Evolutionary conservation across 2,329 filamentous ascomycete genomes (phyloP).

Genomic region (Beauveria scarabaeidicola): DNA sequence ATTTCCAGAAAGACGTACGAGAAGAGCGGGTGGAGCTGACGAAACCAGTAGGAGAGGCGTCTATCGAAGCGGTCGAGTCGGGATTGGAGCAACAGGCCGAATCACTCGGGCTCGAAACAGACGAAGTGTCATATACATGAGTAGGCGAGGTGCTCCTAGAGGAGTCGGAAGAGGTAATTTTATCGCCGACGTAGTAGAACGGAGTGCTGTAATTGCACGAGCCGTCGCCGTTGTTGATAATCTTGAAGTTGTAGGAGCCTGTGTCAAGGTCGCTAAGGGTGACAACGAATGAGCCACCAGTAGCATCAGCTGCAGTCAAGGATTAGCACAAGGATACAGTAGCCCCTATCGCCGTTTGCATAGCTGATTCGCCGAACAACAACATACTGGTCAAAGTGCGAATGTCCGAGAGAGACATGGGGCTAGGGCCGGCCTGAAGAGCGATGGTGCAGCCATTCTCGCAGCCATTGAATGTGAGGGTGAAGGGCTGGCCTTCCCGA

Average conservation of each 20-base stretch:
- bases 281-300: slow-evolving; percentile 19
- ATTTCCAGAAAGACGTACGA: not conserved
- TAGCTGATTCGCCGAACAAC: not conserved
- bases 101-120: not conserved
- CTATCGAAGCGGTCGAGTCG: not conserved
- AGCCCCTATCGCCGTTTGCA: not conserved
- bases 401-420: slow-evolving; percentile 22
- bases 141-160: slow-evolving; percentile 1
- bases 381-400: slow-evolving; percentile 25
- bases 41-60: not conserved
- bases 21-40: not conserved
- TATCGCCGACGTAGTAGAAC: slow-evolving; percentile 23
- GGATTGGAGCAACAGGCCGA: not conserved
- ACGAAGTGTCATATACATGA: not conserved
- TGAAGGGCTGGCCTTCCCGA: slow-evolving; percentile 23
- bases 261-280: slow-evolving; percentile 21
- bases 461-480: slow-evolving; percentile 25
- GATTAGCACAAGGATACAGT: not conserved
- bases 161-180: slow-evolving; percentile 1
- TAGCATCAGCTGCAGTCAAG: slow-evolving; percentile 12
- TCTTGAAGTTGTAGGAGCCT: slow-evolving; percentile 28
- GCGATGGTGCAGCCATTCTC: slow-evolving; percentile 26
- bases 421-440: slow-evolving; percentile 23
- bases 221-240: slow-evolving; percentile 20
- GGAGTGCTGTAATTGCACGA: slow-evolving; percentile 25